Evolutionary conservation across 2,329 filamentous ascomycete genomes (phyloP), one percentile per base, ranked within the genome.

Genomic region (Penicillium sp.): DNA sequence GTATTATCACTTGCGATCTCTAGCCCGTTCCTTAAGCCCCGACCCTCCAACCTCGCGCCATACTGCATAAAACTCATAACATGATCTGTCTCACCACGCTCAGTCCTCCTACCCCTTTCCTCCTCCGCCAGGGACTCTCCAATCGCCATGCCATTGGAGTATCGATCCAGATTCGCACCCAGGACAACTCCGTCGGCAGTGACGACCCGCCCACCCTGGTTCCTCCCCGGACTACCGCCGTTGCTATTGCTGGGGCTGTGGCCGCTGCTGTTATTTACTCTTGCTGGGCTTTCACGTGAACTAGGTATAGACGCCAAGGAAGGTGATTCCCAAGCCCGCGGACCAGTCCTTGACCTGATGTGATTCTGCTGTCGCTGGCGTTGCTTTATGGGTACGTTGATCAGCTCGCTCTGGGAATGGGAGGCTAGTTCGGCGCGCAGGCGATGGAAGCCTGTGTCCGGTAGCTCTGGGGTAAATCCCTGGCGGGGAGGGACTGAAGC

Each of bases 21-120:
- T 16, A 50, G 37, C 24, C 38, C 46, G 2, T 22, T 26, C 10
- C 24, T 22, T 3, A 20, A 11, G 6, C 38, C 38, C 10, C 40
- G 39, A 20, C 34, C 29, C 14, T 37, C 50, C 35, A 16, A 8
- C 43, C 40, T 32, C 8, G 8, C 55, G 13, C 8, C 43, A 50
- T 61, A 70, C 7, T 66, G 51, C 67, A 69, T 68, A 26, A 71
- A 71, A 29, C 68, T 70, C 63, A 68, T 66, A 40, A 66, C 61
- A 56, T 66, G 63, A 4, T 59, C 50, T 14, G 31, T 35, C 3
- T 20, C 13, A n/a, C 31, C 37, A 10, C 51, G 53, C 50, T 63
- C 55, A 10, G 13, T 16, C 4, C 1, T n/a, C 24, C 14, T 34
- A 16, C 35, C 14, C 22, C 18, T 53, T 18, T 32, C 34, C 46